Evolutionary conservation across 768 basidiomycete species (phyloP).

Genomic region (Hygrophoropsis aurantiaca): DNA sequence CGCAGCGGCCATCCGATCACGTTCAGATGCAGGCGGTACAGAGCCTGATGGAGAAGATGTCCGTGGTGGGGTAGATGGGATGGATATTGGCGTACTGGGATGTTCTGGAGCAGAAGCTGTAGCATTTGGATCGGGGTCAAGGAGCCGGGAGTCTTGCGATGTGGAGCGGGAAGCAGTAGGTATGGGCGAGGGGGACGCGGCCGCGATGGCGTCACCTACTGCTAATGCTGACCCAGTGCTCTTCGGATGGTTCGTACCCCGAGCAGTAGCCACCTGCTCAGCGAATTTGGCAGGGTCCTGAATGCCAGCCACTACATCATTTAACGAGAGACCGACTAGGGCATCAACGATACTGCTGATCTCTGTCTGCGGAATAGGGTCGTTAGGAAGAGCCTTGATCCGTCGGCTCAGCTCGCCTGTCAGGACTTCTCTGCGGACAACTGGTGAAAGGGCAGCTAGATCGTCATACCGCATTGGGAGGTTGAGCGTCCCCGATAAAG

Average conservation of each 20-base stretch:
- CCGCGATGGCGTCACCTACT: constrained; percentile 30
- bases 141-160: constrained; percentile 71
- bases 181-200: constrained; percentile 38
- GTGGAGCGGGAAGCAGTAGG: constrained; percentile 51
- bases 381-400: constrained; percentile 48
- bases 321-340: constrained; percentile 67
- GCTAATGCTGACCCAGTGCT: too few relatives aligned
- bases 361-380: constrained; percentile 50
- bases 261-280: constrained; percentile 57
- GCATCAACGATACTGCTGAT: constrained; percentile 69
- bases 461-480: constrained; percentile 89
- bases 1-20: constrained; percentile 70
- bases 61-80: constrained; percentile 79
- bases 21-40: constrained; percentile 64
- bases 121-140: constrained; percentile 64
- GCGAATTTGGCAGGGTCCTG: constrained; percentile 66
- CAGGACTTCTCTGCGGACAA: constrained; percentile 83
- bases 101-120: constrained; percentile 90
- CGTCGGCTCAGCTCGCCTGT: constrained; percentile 81
- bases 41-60: constrained; percentile 76
- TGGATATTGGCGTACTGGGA: constrained; percentile 81
- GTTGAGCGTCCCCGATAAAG: constrained; percentile 75
- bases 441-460: constrained; percentile 76
- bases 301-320: constrained; percentile 74
- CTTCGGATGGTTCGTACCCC: too few relatives aligned